phyloP scores from a whole-genome alignment of 208 protist species.

The Trypanosoma boissoni region DNA sequence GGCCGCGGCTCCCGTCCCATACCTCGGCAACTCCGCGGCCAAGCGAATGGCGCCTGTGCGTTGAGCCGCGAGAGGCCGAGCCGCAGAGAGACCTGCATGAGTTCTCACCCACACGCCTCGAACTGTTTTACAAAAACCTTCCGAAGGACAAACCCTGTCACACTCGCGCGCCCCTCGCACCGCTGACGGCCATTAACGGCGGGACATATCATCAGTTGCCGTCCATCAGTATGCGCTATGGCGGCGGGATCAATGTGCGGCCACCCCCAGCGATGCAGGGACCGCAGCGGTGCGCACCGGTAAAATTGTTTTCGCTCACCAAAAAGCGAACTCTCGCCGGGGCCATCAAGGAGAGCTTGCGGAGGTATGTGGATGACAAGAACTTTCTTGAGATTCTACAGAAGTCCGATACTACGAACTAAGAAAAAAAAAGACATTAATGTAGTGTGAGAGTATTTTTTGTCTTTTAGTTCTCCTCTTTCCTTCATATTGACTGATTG shows the following conservation, averaged over 20 bases:
- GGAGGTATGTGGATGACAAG: constrained; percentile 72
- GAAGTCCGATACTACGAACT: background rate
- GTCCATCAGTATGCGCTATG: background rate
- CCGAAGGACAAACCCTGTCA: constrained; percentile 49
- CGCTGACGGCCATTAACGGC: constrained; percentile 50
- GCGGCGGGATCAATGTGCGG: background rate
- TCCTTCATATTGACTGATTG: no score
- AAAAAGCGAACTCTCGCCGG: constrained; percentile 42
- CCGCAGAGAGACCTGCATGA: constrained; percentile 32
- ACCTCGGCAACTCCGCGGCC: background rate
- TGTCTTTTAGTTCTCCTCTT: no score
- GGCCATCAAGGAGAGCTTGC: constrained; percentile 58
- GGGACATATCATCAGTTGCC: constrained; percentile 65
- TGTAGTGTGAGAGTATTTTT: no score
- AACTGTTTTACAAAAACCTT: constrained; percentile 68
- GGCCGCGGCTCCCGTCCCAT: no score
- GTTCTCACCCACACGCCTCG: constrained; percentile 61
- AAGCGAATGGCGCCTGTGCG: constrained; percentile 42
- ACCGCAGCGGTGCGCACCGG: constrained; percentile 31
- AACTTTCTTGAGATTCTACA: constrained; percentile 31
- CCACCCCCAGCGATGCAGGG: background rate
- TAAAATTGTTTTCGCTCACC: constrained; percentile 88
- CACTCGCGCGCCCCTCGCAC: constrained; percentile 65
- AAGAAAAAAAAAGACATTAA: constrained; percentile 6
- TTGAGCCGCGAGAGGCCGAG: constrained; percentile 40